phyloP scores from a whole-genome alignment of 352 stramenopile species.

The Globisporangium polare region DNA sequence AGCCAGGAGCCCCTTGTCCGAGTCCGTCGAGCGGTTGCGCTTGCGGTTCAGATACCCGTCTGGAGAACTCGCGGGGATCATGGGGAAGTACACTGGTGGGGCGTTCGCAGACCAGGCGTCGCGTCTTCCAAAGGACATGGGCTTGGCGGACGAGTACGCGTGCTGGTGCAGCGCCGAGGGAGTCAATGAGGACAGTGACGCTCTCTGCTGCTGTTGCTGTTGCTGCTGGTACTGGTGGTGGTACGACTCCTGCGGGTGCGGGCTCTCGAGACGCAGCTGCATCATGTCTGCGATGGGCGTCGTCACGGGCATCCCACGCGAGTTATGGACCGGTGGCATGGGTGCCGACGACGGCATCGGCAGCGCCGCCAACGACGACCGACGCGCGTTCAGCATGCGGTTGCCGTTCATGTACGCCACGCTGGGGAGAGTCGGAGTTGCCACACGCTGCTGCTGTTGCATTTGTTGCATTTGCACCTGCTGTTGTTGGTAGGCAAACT shows the following conservation, averaged over 20 bases:
- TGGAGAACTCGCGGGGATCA: conserved; percentile 23
- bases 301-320: conserved; percentile 27
- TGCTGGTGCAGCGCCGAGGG: conserved; percentile 36
- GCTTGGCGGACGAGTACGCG: conserved; percentile 41
- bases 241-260: conserved; percentile 19
- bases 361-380: conserved; percentile 48
- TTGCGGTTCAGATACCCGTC: conserved; percentile 55
- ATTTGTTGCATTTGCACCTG: conserved; percentile 22
- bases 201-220: conserved; percentile 8
- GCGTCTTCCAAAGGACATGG: conserved; percentile 35
- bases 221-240: conserved; percentile 9
- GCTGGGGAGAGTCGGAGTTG: conserved; percentile 33
- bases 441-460: conserved; percentile 24
- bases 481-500: conserved; percentile 16
- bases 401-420: conserved; percentile 23
- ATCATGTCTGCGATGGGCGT: conserved; percentile 76
- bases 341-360: conserved; percentile 37
- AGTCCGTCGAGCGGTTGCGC: conserved; percentile 68
- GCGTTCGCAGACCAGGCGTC: conserved; percentile 1
- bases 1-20: conserved; percentile 45
- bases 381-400: conserved; percentile 31
- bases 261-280: conserved; percentile 57
- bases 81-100: conserved; percentile 20
- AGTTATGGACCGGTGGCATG: conserved; percentile 7
- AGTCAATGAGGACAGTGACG: conserved; percentile 12